Percentiles rank a stretch among this genome's conserved stretches.
Conservation (phyloP, 257 asterid genomes). For the Parsonsia alboflavescens region DNA sequence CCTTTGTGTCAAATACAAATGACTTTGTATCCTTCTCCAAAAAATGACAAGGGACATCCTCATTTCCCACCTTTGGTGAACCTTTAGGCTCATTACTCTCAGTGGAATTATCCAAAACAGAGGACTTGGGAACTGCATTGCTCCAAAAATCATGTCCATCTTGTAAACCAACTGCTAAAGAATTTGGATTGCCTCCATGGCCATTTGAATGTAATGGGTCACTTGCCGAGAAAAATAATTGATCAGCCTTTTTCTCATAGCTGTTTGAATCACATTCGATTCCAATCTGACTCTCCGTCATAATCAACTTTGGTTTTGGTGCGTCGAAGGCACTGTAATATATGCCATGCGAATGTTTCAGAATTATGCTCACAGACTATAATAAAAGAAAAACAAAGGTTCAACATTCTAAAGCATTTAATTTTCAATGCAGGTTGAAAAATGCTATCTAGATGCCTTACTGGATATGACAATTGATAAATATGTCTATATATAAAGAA, state of each 20-base stretch:
- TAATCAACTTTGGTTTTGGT: conserved; percentile 40
- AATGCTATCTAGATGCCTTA: background rate
- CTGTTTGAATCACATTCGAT: conserved; percentile 33
- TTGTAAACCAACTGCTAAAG: conserved; percentile 23
- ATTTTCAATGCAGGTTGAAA: conserved; percentile 10
- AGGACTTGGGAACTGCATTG: conserved; percentile 12
- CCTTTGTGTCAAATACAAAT: conserved; percentile 27
- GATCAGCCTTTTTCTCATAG: conserved; percentile 30
- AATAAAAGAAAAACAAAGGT: conserved; percentile 8
- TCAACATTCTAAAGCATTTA: background rate
- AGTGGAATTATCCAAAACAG: conserved; percentile 30
- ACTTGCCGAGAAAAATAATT: conserved; percentile 29
- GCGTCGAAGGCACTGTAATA: conserved; percentile 42
- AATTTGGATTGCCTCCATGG: conserved; percentile 18
- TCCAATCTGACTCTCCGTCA: conserved; percentile 55
- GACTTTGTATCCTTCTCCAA: conserved; percentile 31
- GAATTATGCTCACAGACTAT: conserved; percentile 15
- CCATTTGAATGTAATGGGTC: conserved; percentile 32
- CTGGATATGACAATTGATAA: background rate
- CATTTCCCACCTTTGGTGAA: conserved; percentile 27
- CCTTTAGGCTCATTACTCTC: conserved; percentile 18
- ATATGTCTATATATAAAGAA: background rate
- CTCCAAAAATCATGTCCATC: conserved; percentile 31
- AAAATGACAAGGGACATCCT: conserved; percentile 20
- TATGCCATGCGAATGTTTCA: conserved; percentile 28